Evolutionary conservation across 2,329 filamentous ascomycete species (phyloP).

Genomic region (Penicillium sp.): DNA sequence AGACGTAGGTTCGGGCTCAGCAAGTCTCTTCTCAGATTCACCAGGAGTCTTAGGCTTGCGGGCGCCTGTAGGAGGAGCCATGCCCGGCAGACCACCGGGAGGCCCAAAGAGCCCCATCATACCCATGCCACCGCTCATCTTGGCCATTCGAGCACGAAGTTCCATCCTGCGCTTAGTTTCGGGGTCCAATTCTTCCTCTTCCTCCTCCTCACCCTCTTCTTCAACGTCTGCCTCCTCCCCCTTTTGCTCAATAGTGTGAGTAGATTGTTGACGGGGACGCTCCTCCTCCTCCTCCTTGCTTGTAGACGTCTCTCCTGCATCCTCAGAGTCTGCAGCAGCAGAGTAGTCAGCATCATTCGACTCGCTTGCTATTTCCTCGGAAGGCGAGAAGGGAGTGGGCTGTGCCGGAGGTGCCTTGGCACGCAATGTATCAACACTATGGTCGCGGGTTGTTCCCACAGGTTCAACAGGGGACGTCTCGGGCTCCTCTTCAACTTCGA

Average conservation of each 20-base stretch:
- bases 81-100: conserved; percentile 64
- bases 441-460: conserved; percentile 37
- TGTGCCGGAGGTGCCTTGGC: conserved; percentile 40
- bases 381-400: conserved; percentile 40
- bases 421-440: conserved; percentile 38
- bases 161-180: conserved; percentile 85
- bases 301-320: conserved; percentile 63
- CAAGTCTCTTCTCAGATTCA: conserved; percentile 38
- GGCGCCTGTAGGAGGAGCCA: conserved; percentile 52
- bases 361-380: conserved; percentile 60
- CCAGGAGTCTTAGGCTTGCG: conserved; percentile 54
- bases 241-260: conserved; percentile 39
- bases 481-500: conserved; percentile 28
- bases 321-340: conserved; percentile 64
- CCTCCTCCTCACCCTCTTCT: conserved; percentile 67
- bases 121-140: conserved; percentile 96
- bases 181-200: conserved; percentile 75
- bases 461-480: conserved; percentile 35
- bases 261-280: conserved; percentile 31
- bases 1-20: conserved; percentile 35
- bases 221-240: conserved; percentile 52
- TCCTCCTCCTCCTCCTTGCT: conserved; percentile 77
- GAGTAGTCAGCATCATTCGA: conserved; percentile 68
- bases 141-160: conserved; percentile 91
- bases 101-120: conserved; percentile 92